These are phyloP conservation scores for Sistotremastrum niveocremeum DNA, from an alignment of 768 basidiomycete species.

Conservation along the genomic window DNA sequence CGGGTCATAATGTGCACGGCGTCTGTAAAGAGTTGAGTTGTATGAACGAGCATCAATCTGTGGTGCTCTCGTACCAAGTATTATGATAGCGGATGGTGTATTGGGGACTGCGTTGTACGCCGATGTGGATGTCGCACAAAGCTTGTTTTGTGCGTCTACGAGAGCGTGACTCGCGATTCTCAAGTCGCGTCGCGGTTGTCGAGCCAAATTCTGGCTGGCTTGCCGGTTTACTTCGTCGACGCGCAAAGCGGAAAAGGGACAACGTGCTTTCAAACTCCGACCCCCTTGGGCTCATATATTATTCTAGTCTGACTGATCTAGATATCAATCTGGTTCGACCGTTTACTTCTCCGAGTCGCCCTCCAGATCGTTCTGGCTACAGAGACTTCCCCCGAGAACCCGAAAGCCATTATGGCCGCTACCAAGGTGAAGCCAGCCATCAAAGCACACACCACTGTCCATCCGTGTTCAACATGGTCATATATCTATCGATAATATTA, in stretches of 20 bases:
- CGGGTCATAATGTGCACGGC: slow-evolving; percentile 41
- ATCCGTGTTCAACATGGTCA: slow-evolving; percentile 39
- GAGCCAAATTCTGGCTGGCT: neutral
- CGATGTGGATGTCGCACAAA: no score
- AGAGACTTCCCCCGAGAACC: slow-evolving; percentile 31
- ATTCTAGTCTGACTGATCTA: slow-evolving; percentile 17
- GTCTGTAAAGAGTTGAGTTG: no score
- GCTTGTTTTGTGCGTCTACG: no score
- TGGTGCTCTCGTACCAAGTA: no score
- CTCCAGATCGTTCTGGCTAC: neutral
- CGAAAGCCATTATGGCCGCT: slow-evolving; percentile 26
- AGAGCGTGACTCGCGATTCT: no score
- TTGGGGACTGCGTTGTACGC: no score
- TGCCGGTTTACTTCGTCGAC: slow-evolving; percentile 4
- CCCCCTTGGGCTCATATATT: slow-evolving; percentile 2
- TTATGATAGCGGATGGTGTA: no score
- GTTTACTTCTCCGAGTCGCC: neutral
- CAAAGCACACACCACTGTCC: slow-evolving; percentile 44
- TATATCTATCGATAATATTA: slow-evolving; percentile 34
- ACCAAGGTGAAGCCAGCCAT: slow-evolving; percentile 28
- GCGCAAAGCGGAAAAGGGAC: neutral
- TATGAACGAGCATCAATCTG: no score
- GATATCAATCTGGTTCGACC: neutral
- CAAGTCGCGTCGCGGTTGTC: no score
- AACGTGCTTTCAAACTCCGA: slow-evolving; percentile 17